Percentiles rank a stretch among this genome's conserved stretches.
Evolutionary conservation across 1,139 yeast genomes (phyloP).

Genomic region (Scheffersomyces insectosa): DNA sequence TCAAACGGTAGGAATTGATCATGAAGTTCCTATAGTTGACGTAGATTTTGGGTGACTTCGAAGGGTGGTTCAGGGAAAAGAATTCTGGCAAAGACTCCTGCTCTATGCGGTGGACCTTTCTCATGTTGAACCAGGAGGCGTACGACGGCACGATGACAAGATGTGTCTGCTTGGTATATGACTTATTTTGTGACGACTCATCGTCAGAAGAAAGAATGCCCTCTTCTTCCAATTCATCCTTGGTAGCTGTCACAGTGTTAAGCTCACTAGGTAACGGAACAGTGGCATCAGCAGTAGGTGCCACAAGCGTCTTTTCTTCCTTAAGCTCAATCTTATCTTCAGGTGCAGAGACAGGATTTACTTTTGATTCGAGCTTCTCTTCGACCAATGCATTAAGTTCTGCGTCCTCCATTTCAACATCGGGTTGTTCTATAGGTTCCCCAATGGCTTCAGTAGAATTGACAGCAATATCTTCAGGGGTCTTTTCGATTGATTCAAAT

Average conservation of each 20-base stretch:
- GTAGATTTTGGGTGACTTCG: constrained; percentile 88
- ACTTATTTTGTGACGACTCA: constrained; percentile 6
- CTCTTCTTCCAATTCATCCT: constrained; percentile 2
- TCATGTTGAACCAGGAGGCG: constrained; percentile 85
- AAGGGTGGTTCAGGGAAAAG: constrained; percentile 69
- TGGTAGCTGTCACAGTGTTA: too few relatives aligned
- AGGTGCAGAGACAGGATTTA: too few relatives aligned
- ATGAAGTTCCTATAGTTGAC: constrained; percentile 88
- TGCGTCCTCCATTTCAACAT: too few relatives aligned
- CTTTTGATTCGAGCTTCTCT: too few relatives aligned
- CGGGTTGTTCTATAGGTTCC: too few relatives aligned
- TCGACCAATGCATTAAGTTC: too few relatives aligned
- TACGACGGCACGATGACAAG: constrained; percentile 92
- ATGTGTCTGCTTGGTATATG: constrained; percentile 63
- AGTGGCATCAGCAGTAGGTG: constrained; percentile 4
- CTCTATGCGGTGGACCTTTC: constrained; percentile 63
- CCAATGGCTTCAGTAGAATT: too few relatives aligned
- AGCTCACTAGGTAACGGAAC: too few relatives aligned
- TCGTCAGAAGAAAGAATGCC: constrained; percentile 5
- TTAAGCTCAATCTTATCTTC: constrained; percentile 1
- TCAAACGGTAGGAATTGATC: constrained; percentile 87
- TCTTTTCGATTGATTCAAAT: too few relatives aligned
- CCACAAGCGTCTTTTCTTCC: constrained; percentile 5
- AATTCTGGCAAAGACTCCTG: constrained; percentile 86
- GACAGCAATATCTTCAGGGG: too few relatives aligned